Evolutionary conservation across 257 asterid species (phyloP).

Genomic region (Ehretia macrophylla): DNA sequence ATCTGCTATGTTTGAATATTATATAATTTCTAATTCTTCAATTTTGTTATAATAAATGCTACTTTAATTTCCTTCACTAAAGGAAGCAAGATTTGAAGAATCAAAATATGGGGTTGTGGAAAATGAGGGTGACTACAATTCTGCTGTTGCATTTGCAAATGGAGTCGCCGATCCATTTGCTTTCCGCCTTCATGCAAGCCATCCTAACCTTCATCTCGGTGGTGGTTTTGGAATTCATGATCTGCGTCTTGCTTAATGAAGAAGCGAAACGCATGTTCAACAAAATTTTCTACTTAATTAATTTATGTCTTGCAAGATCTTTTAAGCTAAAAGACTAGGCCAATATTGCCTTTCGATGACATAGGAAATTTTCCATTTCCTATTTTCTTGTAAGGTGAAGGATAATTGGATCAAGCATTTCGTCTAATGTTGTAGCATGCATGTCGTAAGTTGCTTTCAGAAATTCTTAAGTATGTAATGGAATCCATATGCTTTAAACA

Average conservation of each 20-base stretch:
- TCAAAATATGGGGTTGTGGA: conserved; percentile 28
- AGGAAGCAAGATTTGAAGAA: conserved; percentile 34
- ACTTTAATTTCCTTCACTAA: background rate
- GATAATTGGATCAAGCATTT: background rate
- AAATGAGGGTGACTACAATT: conserved; percentile 22
- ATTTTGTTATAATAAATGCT: background rate
- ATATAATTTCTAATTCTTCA: background rate
- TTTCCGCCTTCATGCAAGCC: conserved; percentile 8
- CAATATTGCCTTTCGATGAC: background rate
- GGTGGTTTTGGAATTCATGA: background rate
- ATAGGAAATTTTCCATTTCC: background rate
- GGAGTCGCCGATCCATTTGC: conserved; percentile 28
- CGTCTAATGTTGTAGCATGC: too few relatives aligned
- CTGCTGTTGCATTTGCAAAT: conserved; percentile 22
- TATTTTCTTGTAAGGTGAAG: background rate
- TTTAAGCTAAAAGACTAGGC: too few relatives aligned
- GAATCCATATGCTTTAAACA: too few relatives aligned
- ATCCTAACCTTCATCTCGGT: conserved; percentile 23
- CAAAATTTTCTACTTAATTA: too few relatives aligned
- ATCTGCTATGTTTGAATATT: background rate
- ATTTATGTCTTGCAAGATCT: too few relatives aligned
- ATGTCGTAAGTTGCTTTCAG: too few relatives aligned
- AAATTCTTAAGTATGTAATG: too few relatives aligned
- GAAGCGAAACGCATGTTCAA: background rate
- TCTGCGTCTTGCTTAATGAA: background rate